phyloP scores from a whole-genome alignment of 164 flowering plant species.

The Umbilicus rupestris region DNA sequence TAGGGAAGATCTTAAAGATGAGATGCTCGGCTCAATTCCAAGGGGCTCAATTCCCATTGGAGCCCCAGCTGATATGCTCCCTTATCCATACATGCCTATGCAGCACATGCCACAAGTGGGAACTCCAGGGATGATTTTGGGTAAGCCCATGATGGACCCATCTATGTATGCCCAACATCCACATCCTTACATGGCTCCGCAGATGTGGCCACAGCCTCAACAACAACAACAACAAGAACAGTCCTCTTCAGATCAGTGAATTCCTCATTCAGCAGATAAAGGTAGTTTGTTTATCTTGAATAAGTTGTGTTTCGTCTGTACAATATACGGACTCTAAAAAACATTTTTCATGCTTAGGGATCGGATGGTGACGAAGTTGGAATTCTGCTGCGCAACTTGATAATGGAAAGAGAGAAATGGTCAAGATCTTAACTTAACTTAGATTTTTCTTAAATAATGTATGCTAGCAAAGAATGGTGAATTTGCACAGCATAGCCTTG shows the following conservation, averaged over 20 bases:
- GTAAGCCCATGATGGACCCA: constrained; percentile 34
- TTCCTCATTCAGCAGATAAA: too few species aligned
- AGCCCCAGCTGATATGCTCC: constrained; percentile 25
- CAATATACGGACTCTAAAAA: too few species aligned
- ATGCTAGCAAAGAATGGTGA: too few species aligned
- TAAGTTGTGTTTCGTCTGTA: too few species aligned
- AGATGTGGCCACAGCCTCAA: constrained; percentile 26
- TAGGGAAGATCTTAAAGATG: constrained; percentile 44
- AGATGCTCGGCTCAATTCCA: constrained; percentile 30
- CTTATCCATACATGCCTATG: constrained; percentile 33
- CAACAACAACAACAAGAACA: constrained; percentile 29
- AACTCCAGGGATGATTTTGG: constrained; percentile 31
- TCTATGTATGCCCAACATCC: constrained; percentile 27
- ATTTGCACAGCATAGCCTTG: too few species aligned
- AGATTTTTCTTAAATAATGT: too few species aligned
- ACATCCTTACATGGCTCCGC: constrained; percentile 34
- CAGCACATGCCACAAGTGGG: constrained; percentile 30
- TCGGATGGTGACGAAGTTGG: too few species aligned
- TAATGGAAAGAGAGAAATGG: too few species aligned
- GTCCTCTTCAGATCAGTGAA: constrained; percentile 25
- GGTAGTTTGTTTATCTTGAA: too few species aligned
- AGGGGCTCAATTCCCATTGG: constrained; percentile 28
- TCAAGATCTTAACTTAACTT: too few species aligned
- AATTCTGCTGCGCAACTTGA: too few species aligned
- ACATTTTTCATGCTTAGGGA: too few species aligned